A percentile compares a stretch with the other conserved stretches of the same genome.
Evolutionary conservation across 1,284 basidiomycete genomes (phyloP).

Genomic region (Fomitiporia mediterranea): DNA sequence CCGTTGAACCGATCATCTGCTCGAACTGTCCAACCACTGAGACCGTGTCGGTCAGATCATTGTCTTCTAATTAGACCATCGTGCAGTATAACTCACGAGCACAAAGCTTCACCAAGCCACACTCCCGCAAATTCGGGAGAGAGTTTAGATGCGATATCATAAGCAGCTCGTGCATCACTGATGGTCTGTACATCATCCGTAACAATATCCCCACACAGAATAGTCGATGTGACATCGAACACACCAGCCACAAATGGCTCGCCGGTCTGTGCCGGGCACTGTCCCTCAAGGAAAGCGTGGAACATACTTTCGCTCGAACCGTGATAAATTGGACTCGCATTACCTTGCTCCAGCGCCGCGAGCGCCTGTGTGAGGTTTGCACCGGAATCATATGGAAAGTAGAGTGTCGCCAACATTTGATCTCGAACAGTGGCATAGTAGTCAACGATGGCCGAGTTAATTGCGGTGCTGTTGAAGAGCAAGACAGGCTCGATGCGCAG

Average conservation of each 20-base stretch:
- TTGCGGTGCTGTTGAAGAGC: conserved; percentile 12
- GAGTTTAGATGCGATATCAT: conserved; percentile 1
- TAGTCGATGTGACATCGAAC: conserved; percentile 8
- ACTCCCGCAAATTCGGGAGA: conserved; percentile 11
- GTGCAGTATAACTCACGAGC: conserved; percentile 11
- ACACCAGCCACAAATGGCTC: conserved; percentile 15
- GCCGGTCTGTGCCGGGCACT: conserved; percentile 1
- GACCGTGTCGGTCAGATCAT: neutral
- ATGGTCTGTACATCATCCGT: neutral
- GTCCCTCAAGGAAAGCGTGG: neutral
- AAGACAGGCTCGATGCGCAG: conserved; percentile 1
- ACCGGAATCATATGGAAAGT: conserved; percentile 16
- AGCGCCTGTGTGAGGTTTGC: conserved; percentile 13
- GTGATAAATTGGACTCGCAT: conserved; percentile 17
- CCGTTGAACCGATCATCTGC: conserved; percentile 17
- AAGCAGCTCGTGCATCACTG: neutral
- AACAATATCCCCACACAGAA: conserved; percentile 11
- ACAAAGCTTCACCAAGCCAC: neutral
- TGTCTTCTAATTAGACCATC: too few relatives aligned
- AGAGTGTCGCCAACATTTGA: conserved; percentile 18
- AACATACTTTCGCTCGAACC: neutral
- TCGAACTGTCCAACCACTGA: conserved; percentile 14
- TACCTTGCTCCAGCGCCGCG: conserved; percentile 20
- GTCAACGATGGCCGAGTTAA: conserved; percentile 17
- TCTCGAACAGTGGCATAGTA: conserved; percentile 13